Evolutionary conservation across 2,329 filamentous ascomycete species (phyloP), one percentile per base, ranked within the genome.

Genomic region (Scleromitrula shiraiana): DNA sequence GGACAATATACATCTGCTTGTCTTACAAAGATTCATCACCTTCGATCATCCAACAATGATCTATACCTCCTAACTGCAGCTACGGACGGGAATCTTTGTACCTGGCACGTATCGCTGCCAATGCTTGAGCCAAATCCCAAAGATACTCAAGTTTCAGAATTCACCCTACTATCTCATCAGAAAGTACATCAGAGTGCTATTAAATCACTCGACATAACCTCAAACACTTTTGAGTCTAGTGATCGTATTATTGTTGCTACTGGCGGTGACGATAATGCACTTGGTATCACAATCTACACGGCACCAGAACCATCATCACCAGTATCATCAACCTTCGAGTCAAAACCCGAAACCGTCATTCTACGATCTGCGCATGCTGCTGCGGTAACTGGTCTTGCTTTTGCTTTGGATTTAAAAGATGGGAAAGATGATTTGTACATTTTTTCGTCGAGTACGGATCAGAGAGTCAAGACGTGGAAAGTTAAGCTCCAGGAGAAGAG

Each of bases 181-280:
- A 71, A 69, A 45, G 64, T 91, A 20, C 93, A 97, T 60, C 88
- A 95, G 58, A 95, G 78, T 64, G 81, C 83, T 42, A 78, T 96
- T 62, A 94, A 95, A 64, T 69, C 72, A 17, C 67, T 85, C 2
- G 75, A 75, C 51, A 50, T 79, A 15, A n/a, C 22, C 6, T 36
- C 33, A 32, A 24, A 35, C 3, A 40, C 32, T 3, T 60, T 65
- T 0, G 62, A 76, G 49, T 62, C 68, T 3, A 39, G 12, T 14
- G 44, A 66, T 4, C 50, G 64, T 2, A 38, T 58, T 23, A 52
- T 85, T 1, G 61, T 95, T 15, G 64, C 87, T 4, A 89, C 88
- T 0, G 88, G 87, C 22, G 89, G 93, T 19, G 93, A 98, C 59
- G 93, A 97, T 65, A 93, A 93, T 53, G 83, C 84, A 3, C 65